These are phyloP conservation scores for Neofusicoccum sp. DNA, from an alignment of 2,329 filamentous ascomycete species.

Conservation along the genomic window DNA sequence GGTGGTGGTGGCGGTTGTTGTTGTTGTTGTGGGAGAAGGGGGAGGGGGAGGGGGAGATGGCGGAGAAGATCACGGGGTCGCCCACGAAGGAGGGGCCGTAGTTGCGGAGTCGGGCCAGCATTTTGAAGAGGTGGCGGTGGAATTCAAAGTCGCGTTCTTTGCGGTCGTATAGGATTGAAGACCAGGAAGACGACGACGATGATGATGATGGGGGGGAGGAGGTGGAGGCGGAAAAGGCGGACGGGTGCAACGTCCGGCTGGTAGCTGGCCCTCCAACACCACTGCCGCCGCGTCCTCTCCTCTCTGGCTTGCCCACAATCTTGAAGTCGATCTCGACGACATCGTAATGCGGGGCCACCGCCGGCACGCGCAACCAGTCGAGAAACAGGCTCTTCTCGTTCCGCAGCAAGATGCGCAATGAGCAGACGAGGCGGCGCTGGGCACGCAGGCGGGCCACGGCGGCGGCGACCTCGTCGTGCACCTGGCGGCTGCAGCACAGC, in stretches of 20 bases:
- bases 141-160: not conserved
- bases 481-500: constrained; percentile 7
- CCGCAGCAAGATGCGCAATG: constrained; percentile 7
- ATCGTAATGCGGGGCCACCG: constrained; percentile 8
- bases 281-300: not conserved
- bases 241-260: not conserved
- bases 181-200: not conserved
- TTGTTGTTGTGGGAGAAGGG: not conserved
- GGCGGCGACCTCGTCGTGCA: not conserved
- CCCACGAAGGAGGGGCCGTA: constrained; percentile 4
- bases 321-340: constrained; percentile 8
- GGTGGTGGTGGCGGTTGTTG: not conserved
- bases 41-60: not conserved
- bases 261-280: not conserved
- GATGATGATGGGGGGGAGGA: not conserved
- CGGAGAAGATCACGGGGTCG: constrained; percentile 13
- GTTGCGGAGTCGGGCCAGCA: constrained; percentile 8
- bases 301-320: not conserved
- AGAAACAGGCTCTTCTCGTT: constrained; percentile 14
- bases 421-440: constrained; percentile 1
- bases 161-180: constrained; percentile 9
- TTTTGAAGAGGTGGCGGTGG: constrained; percentile 13
- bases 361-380: constrained; percentile 12
- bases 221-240: not conserved
- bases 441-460: not conserved